Conservation (phyloP, 1,139 yeast species). For the Kodamaea derodonti region DNA sequence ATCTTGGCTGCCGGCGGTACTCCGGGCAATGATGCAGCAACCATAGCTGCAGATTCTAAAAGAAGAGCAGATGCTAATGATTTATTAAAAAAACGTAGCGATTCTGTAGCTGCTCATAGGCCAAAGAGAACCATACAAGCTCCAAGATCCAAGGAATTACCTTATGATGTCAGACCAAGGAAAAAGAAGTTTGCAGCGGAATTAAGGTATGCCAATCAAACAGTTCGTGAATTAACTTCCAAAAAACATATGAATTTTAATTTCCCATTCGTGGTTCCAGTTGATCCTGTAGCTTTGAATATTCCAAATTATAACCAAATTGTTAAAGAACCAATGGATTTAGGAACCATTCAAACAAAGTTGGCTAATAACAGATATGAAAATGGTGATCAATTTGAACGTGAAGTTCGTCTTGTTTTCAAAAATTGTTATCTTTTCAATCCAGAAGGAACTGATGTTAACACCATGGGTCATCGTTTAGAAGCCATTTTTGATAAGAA, state of each 20-base stretch:
- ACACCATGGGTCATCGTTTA: conserved; percentile 88
- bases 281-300: conserved; percentile 90
- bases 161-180: conserved; percentile 85
- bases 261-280: conserved; percentile 90
- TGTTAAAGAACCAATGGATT: conserved; percentile 92
- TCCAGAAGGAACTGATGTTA: conserved; percentile 94
- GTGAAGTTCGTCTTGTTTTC: conserved; percentile 78
- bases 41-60: conserved; percentile 25
- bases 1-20: conserved; percentile 42
- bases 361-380: conserved; percentile 84
- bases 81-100: conserved; percentile 31
- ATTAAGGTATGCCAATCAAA: conserved; percentile 77
- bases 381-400: conserved; percentile 82
- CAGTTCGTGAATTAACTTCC: conserved; percentile 74
- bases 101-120: conserved; percentile 51
- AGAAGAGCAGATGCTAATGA: conserved; percentile 61
- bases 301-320: conserved; percentile 86
- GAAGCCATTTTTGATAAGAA: conserved; percentile 82
- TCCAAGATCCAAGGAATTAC: conserved; percentile 90
- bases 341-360: conserved; percentile 79
- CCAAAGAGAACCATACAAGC: conserved; percentile 97
- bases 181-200: conserved; percentile 91
- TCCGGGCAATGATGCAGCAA: conserved; percentile 7
- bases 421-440: conserved; percentile 87
- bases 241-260: conserved; percentile 83